Percentiles rank a stretch among this genome's conserved stretches.
Evolutionary conservation across 2,329 filamentous ascomycete genomes (phyloP).

Genomic region (Aspergillus caelatus): DNA sequence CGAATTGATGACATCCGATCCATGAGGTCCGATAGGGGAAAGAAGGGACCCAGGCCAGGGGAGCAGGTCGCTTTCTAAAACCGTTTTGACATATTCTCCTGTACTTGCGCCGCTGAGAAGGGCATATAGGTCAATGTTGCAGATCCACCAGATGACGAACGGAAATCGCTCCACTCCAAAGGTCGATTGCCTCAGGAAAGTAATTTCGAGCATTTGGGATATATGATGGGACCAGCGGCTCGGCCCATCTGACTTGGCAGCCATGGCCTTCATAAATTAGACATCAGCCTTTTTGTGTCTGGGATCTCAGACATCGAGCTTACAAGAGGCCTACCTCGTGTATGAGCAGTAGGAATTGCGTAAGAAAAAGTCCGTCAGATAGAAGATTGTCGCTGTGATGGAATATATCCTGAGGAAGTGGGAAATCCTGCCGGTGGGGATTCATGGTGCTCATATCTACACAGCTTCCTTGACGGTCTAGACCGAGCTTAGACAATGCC

Average conservation of each 20-base stretch:
- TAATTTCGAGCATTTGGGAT: slow-evolving; percentile 54
- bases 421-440: slow-evolving; percentile 58
- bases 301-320: too few relatives aligned
- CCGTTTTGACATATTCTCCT: slow-evolving; percentile 53
- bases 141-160: slow-evolving; percentile 58
- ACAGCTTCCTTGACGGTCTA: slow-evolving; percentile 50
- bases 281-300: not conserved
- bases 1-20: slow-evolving; percentile 39
- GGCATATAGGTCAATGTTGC: slow-evolving; percentile 59
- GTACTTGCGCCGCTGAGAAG: slow-evolving; percentile 55
- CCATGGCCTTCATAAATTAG: slow-evolving; percentile 43
- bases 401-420: slow-evolving; percentile 49
- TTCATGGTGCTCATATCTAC: slow-evolving; percentile 55
- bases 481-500: slow-evolving; percentile 58
- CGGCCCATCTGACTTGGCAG: slow-evolving; percentile 48
- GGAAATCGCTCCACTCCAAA: slow-evolving; percentile 50
- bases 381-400: slow-evolving; percentile 54
- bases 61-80: slow-evolving; percentile 52
- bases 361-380: slow-evolving; percentile 59
- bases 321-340: slow-evolving; percentile 53
- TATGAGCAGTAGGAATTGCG: slow-evolving; percentile 59
- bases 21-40: slow-evolving; percentile 37
- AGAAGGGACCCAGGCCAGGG: slow-evolving; percentile 45
- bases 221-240: slow-evolving; percentile 60
- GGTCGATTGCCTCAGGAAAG: slow-evolving; percentile 51